phyloP scores from a whole-genome alignment of 176 grass and related monocot species.

The Phoenix dactylifera region DNA sequence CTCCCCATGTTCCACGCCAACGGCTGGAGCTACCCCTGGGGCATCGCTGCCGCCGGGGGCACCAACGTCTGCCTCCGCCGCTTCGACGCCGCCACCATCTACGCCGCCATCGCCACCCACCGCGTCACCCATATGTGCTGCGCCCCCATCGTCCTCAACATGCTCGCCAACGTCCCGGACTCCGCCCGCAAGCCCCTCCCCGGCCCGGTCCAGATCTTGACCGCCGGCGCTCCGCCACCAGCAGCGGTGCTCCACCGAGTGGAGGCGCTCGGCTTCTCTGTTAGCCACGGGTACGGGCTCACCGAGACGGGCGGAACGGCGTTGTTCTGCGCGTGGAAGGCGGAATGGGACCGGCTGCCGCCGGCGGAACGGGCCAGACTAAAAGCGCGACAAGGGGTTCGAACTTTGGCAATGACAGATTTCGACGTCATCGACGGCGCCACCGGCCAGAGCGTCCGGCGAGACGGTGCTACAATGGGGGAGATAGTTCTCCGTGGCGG shows the following conservation, averaged over 20 bases:
- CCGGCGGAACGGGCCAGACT: no score
- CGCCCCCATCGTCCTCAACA: constrained; percentile 83
- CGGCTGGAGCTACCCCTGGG: constrained; percentile 86
- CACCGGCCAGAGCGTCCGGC: no score
- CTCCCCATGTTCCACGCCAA: constrained; percentile 94
- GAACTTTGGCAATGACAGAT: no score
- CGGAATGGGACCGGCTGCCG: no score
- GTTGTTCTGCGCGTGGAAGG: no score
- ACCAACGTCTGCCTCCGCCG: constrained; percentile 76
- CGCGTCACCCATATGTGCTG: constrained; percentile 66
- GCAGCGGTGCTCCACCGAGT: constrained; percentile 44
- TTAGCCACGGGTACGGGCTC: constrained; percentile 74
- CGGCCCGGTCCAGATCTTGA: constrained; percentile 40
- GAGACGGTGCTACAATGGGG: no score
- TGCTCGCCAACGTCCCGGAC: constrained; percentile 58
- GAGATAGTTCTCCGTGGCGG: no score
- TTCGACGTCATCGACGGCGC: no score
- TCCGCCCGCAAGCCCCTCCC: constrained; percentile 27
- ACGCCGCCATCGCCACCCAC: constrained; percentile 27
- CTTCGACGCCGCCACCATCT: constrained; percentile 37
- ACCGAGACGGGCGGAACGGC: no score
- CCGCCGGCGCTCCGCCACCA: constrained; percentile 65
- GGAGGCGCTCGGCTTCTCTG: constrained; percentile 55
- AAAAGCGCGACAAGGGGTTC: no score
- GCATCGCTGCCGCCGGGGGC: constrained; percentile 61